These are phyloP conservation scores for Colletotrichum eremochloae DNA, from an alignment of 2,329 filamentous ascomycete genomes.

Conservation along the genomic window DNA sequence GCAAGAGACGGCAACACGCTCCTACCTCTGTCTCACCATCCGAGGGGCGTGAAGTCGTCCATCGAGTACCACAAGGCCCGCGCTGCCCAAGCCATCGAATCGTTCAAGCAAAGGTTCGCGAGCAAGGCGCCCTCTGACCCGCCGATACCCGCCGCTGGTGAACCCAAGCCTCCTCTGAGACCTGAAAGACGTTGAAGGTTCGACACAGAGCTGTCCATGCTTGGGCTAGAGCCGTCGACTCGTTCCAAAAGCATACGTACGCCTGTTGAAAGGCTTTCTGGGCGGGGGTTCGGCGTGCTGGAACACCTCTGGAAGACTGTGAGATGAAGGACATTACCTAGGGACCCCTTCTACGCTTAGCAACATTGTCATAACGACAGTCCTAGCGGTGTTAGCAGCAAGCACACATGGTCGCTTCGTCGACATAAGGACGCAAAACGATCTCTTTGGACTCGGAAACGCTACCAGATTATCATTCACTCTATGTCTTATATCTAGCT, in stretches of 20 bases:
- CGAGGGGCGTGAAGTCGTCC: constrained; percentile 15
- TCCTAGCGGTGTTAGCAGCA: not conserved
- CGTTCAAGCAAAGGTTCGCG: constrained; percentile 24
- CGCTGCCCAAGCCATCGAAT: constrained; percentile 9
- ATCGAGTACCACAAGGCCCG: constrained; percentile 24
- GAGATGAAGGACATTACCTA: not conserved
- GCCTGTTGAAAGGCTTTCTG: not conserved
- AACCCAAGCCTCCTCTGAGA: not conserved
- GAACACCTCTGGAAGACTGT: not conserved
- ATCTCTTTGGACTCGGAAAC: not conserved
- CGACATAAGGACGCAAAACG: not conserved
- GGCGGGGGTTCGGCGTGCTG: not conserved
- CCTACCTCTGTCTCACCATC: not conserved
- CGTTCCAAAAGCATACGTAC: not conserved
- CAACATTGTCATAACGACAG: not conserved
- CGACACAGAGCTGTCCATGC: too few relatives aligned
- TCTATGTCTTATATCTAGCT: not conserved
- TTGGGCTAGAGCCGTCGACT: not conserved
- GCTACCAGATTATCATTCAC: not conserved
- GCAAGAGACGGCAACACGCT: constrained; percentile 22
- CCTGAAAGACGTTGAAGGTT: not conserved
- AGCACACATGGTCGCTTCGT: not conserved
- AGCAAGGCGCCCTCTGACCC: not conserved
- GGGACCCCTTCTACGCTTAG: too few relatives aligned
- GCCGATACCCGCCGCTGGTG: not conserved